Conservation (phyloP, 2,329 filamentous ascomycete genomes). For the Xylariaceae sp. region DNA sequence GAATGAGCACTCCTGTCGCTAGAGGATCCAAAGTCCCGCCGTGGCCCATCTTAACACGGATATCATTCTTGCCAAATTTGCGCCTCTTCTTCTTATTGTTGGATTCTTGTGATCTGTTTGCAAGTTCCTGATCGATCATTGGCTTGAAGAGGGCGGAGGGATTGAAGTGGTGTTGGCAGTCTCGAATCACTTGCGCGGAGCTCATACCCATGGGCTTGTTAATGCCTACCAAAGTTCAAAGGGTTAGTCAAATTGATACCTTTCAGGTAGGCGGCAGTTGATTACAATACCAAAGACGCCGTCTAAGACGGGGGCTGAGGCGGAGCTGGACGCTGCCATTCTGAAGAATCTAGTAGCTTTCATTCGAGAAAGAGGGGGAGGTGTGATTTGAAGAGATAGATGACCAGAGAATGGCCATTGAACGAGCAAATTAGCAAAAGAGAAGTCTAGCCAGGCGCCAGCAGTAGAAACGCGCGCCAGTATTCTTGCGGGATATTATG, state of each 20-base stretch:
- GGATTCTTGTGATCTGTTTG: slow-evolving; percentile 60
- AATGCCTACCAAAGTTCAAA: slow-evolving; percentile 51
- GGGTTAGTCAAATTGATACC: slow-evolving; percentile 15
- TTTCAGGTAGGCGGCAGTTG: neutral
- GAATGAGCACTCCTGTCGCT: slow-evolving; percentile 89
- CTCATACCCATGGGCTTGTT: slow-evolving; percentile 89
- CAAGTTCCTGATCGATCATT: slow-evolving; percentile 70
- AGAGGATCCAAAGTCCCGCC: slow-evolving; percentile 94
- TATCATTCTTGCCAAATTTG: slow-evolving; percentile 59
- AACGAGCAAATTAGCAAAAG: neutral
- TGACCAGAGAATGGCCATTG: neutral
- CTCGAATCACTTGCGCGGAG: slow-evolving; percentile 89
- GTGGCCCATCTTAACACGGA: slow-evolving; percentile 91
- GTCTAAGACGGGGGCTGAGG: slow-evolving; percentile 51
- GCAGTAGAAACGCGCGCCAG: no score
- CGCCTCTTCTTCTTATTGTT: slow-evolving; percentile 66
- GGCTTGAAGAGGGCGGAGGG: slow-evolving; percentile 80
- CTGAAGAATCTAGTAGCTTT: slow-evolving; percentile 43
- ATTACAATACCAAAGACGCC: slow-evolving; percentile 62
- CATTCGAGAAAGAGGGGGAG: slow-evolving; percentile 39
- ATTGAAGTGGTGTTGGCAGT: slow-evolving; percentile 84
- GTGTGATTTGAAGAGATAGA: slow-evolving; percentile 1
- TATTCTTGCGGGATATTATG: no score
- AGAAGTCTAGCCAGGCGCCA: no score
- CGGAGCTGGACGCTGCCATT: slow-evolving; percentile 57